phyloP scores from a whole-genome alignment of 2,329 filamentous ascomycete genomes.

The Ceratocystis albifundus region DNA sequence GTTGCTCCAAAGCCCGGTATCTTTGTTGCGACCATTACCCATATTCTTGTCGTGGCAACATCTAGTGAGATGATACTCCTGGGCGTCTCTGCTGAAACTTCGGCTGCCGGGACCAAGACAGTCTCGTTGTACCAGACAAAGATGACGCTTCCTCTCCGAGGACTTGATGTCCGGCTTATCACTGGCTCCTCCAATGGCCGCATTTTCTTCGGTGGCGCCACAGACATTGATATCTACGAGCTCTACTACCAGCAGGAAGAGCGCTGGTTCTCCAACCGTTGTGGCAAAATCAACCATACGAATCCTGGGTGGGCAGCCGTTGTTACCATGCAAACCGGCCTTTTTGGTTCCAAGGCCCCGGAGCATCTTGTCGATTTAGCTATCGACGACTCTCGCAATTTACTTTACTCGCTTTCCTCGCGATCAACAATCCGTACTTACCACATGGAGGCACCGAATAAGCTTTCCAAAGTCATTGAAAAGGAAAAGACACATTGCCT shows the following conservation, averaged over 20 bases:
- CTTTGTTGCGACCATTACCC: slow-evolving; percentile 73
- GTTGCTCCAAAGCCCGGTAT: slow-evolving; percentile 76
- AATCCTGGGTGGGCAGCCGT: slow-evolving; percentile 58
- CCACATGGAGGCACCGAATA: slow-evolving; percentile 59
- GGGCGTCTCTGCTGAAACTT: slow-evolving; percentile 61
- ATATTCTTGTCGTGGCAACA: slow-evolving; percentile 82
- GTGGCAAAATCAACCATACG: slow-evolving; percentile 80
- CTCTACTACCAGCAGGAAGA: slow-evolving; percentile 95
- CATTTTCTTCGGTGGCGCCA: slow-evolving; percentile 79
- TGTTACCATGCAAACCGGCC: slow-evolving; percentile 39
- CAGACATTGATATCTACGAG: slow-evolving; percentile 81
- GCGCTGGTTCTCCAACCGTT: slow-evolving; percentile 85
- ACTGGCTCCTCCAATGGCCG: slow-evolving; percentile 73
- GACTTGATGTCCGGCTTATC: slow-evolving; percentile 65
- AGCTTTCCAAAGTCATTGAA: slow-evolving; percentile 52
- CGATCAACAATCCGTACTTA: slow-evolving; percentile 84
- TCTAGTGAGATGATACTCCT: slow-evolving; percentile 73
- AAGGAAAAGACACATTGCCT: slow-evolving; percentile 51
- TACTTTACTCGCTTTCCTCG: slow-evolving; percentile 85
- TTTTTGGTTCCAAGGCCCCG: slow-evolving; percentile 41
- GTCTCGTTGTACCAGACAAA: slow-evolving; percentile 79
- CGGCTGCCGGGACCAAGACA: slow-evolving; percentile 56
- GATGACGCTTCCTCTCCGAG: slow-evolving; percentile 67
- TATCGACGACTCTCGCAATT: slow-evolving; percentile 74
- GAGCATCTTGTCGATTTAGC: slow-evolving; percentile 69